Evolutionary conservation across 2,329 filamentous ascomycete genomes (phyloP), one percentile per base, ranked within the genome.

Genomic region (Neonectria ditissima): DNA sequence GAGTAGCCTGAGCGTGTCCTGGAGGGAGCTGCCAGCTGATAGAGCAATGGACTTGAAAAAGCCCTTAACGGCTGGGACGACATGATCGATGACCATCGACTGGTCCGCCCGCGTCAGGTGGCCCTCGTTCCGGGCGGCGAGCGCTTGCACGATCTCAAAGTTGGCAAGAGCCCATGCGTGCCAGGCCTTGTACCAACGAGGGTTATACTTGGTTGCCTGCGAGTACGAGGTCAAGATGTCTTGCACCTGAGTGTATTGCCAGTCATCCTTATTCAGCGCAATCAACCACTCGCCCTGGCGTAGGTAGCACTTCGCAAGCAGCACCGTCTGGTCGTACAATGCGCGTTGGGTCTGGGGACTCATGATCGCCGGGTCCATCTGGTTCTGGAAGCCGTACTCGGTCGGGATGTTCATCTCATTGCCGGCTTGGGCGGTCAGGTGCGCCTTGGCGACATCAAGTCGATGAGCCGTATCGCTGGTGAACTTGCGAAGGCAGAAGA

Each of bases 161-260:
- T 99, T 99, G 57, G 96, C 95, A 66, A 99, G 81, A 11, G 96
- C 97, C 95, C 96, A 99, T 0, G 96, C 92, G 79, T 99, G 96
- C 96, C 96, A 99, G 8, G 97, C 96, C 80, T 99, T 99, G 83
- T 99, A 99, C 89, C 95, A 99, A 65, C 91, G 90, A 34, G 93
- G 91, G 76, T 99, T 97, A 80, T 97, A 97, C 63, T 93, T 91
- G 2, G 96, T 99, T 1, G 97, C 97, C 63, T 94, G 91, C 18
- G 90, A 90, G 78, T 98, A 99, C 2, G 96, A 94, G n/a, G 89
- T 87, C 24, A 99, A 83, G 62, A 99, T 94, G 56, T 98, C 95
- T 55, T 92, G 88, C 4, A 97, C 92, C 69, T 92, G 90, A 9
- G 93, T 91, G 66, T 92, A 89, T 68, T 93, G 90, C 97, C 96